Evolutionary conservation across 73 alveolate genomes (phyloP), one percentile per base, ranked within the genome.

Genomic region (Diophrys sp.): DNA sequence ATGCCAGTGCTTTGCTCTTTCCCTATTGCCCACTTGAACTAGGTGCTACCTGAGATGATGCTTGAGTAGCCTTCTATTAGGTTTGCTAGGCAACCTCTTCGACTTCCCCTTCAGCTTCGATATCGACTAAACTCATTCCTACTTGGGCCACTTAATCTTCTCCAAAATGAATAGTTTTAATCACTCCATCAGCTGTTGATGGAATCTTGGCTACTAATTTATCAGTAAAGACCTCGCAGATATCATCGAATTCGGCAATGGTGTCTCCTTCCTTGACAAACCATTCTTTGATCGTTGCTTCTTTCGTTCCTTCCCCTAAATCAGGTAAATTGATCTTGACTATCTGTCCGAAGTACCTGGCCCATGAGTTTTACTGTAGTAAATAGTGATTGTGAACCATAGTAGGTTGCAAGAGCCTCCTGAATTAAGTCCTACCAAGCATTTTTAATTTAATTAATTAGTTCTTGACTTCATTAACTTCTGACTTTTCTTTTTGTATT

Each of bases 251-350:
- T 87, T 89, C 96, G 29, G 71, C 69, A 56, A 89, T 76, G 14
- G 33, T 30, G 25, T 81, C 69, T 33, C 91, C 91, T n/a, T 71
- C 87, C 67, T 78, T 67, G 34, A 89, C 91, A 69, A 79, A 79
- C 96, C 96, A 89, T 54, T 80, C 85, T 67, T 78, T 74, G 31
- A 89, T 82, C 30, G 85, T 89, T 31, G 91, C 96, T 62, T 89
- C 96, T 34, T 87, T 84, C 0, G 91, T 89, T 1, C 96, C 96
- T 75, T 89, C 96, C 8, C 96, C 96, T 23, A 89, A 79, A 31
- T 89, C 93, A 23, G 93, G 93, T 25, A 89, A 81, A 29, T 57
- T 75, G 73, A 85, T 73, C 68, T 62, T 33, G 14, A 73, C 67
- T 28, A 83, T 74, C 23, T 57, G 14, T 23, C 84, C 86, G 74